Conservation (phyloP, 345 rosid species). For the Ailanthus altissimus region DNA sequence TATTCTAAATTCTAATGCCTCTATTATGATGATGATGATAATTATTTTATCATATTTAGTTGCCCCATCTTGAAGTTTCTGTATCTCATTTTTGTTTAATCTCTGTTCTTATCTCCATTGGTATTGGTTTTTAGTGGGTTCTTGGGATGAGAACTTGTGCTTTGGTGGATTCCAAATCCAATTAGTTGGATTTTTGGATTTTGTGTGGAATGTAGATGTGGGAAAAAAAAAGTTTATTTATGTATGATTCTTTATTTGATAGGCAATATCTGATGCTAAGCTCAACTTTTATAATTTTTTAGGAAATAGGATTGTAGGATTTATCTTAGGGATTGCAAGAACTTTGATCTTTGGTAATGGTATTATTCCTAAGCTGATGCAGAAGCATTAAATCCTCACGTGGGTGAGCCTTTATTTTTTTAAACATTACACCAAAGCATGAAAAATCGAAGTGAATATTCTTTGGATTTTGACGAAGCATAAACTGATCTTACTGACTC, state of each 20-base stretch:
- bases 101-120: neutral
- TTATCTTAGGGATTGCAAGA: neutral
- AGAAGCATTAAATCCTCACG: neutral
- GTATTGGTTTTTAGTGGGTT: constrained; percentile 13
- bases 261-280: constrained; percentile 7
- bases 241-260: constrained; percentile 12
- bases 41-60: neutral
- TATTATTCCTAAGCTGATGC: neutral
- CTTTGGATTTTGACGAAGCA: too few species aligned
- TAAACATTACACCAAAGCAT: neutral
- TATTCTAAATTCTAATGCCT: constrained; percentile 19
- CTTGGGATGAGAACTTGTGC: constrained; percentile 19
- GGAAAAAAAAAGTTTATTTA: neutral
- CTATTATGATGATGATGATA: neutral
- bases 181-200: constrained; percentile 14
- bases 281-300: neutral
- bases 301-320: constrained; percentile 1
- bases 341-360: neutral
- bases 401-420: neutral
- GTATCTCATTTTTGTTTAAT: neutral
- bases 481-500: neutral
- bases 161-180: constrained; percentile 26
- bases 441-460: neutral
- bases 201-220: constrained; percentile 10
- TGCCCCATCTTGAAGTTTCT: neutral